Evolutionary conservation across 1,284 basidiomycete genomes (phyloP), one percentile per base, ranked within the genome.

Genomic region (Ustilago loliicola): DNA sequence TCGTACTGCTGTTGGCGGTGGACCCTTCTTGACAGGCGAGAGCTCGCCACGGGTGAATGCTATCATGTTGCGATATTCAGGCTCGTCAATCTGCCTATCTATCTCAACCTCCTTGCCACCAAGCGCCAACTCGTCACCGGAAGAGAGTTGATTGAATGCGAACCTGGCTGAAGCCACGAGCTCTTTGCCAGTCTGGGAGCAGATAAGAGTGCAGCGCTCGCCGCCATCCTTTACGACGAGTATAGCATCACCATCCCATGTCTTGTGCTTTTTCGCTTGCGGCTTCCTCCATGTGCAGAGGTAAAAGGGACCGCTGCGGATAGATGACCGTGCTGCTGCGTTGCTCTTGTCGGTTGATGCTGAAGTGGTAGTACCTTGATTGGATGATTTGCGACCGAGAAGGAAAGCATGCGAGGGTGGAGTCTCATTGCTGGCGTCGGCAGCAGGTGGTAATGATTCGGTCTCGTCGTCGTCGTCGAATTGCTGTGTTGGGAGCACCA

Each of bases 261-360:
- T 94, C 86, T 94, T 94, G 84, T 95, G 91, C 87, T 95, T 96
- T 86, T 90, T 92, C 25, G 88, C 88, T 82, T 93, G 92, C 30
- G 91, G 91, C 80, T 92, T 93, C 27, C 94, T 89, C 81, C 82
- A 86, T 13, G 77, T 75, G 67, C 84, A 85, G 23, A 83, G 63
- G 53, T 78, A 86, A 60, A 77, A 84, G 3, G 80, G 80, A 13
- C 80, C 81, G 7, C 54, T 62, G 11, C 72, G 52, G 30, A 38
- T 63, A 42, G 65, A 65, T n/a, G 64, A 25, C 21, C 58, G 56
- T n/a, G 63, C 25, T n/a, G 38, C 47, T 50, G 71, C 47, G 23
- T 47, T 61, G 34, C 55, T 29, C 3, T n/a, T 36, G 9, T 9
- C 15, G 13, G 21, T 7, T 11, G 40, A 19, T 17, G 60, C 21